phyloP scores from a whole-genome alignment of 768 basidiomycete genomes.

The Tylopilus felleus region DNA sequence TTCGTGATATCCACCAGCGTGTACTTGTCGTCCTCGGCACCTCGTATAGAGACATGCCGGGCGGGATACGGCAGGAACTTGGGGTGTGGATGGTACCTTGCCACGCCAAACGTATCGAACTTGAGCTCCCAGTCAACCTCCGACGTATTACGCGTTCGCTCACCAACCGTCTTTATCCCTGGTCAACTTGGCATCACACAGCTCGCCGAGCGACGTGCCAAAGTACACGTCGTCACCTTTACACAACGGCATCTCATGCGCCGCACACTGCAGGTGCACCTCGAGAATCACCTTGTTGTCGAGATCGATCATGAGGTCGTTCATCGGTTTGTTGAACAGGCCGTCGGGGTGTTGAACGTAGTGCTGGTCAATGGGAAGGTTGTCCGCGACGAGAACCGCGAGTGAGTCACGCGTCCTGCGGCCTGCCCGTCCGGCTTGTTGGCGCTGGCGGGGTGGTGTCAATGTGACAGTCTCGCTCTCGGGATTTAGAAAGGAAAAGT shows the following conservation, averaged over 20 bases:
- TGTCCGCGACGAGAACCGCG: constrained; percentile 67
- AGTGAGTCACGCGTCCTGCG: constrained; percentile 78
- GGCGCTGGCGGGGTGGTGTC: constrained; percentile 47
- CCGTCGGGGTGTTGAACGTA: constrained; percentile 68
- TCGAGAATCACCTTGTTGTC: constrained; percentile 75
- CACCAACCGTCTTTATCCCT: constrained; percentile 82
- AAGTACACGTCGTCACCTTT: constrained; percentile 68
- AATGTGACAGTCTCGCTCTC: neutral
- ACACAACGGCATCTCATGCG: constrained; percentile 78
- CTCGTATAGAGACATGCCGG: constrained; percentile 70
- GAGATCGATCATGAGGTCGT: constrained; percentile 67
- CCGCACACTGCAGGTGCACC: constrained; percentile 86
- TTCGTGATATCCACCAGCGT: constrained; percentile 62
- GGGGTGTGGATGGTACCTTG: constrained; percentile 79
- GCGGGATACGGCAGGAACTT: constrained; percentile 78
- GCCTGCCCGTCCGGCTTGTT: constrained; percentile 88
- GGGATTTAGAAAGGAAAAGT: neutral
- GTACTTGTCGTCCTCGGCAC: constrained; percentile 76
- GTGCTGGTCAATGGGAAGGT: constrained; percentile 68
- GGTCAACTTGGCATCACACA: constrained; percentile 59
- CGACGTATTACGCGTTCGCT: constrained; percentile 9
- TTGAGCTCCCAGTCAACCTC: neutral
- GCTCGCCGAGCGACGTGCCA: constrained; percentile 51
- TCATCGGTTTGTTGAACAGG: constrained; percentile 58
- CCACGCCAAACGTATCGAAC: neutral